Evolutionary conservation across 768 basidiomycete species (phyloP).

Genomic region (Psilocybe cyanescens): DNA sequence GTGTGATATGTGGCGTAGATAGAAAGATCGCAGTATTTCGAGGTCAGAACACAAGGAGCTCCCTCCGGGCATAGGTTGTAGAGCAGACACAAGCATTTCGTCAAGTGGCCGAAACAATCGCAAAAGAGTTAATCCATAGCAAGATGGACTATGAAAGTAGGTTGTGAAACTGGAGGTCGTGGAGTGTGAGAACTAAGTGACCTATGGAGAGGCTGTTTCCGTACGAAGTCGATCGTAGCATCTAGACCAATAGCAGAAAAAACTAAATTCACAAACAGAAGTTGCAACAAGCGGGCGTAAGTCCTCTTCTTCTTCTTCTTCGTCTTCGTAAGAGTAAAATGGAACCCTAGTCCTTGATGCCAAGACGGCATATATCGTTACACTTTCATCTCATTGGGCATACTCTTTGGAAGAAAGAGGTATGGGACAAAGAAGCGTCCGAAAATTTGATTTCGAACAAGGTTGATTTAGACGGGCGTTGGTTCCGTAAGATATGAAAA

Average conservation of each 20-base stretch:
- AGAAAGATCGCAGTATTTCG: conserved; percentile 1
- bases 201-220: not conserved
- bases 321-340: not conserved
- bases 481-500: not conserved
- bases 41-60: too few relatives aligned
- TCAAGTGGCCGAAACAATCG: not conserved
- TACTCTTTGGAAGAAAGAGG: not conserved
- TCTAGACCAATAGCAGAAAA: not conserved
- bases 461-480: not conserved
- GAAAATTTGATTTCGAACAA: not conserved
- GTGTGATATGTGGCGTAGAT: not conserved
- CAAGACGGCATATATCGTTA: not conserved
- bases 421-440: conserved; percentile 3
- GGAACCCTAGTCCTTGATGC: conserved; percentile 1
- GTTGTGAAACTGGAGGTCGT: not conserved
- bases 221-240: not conserved
- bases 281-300: not conserved
- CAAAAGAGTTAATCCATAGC: not conserved
- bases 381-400: not conserved
- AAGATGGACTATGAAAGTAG: not conserved
- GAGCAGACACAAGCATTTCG: too few relatives aligned
- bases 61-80: too few relatives aligned
- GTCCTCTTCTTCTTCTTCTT: conserved; percentile 1
- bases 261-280: not conserved
- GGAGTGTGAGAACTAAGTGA: not conserved